phyloP scores from a whole-genome alignment of 768 basidiomycete species.

The Pleurotus salmoneostramineus region DNA sequence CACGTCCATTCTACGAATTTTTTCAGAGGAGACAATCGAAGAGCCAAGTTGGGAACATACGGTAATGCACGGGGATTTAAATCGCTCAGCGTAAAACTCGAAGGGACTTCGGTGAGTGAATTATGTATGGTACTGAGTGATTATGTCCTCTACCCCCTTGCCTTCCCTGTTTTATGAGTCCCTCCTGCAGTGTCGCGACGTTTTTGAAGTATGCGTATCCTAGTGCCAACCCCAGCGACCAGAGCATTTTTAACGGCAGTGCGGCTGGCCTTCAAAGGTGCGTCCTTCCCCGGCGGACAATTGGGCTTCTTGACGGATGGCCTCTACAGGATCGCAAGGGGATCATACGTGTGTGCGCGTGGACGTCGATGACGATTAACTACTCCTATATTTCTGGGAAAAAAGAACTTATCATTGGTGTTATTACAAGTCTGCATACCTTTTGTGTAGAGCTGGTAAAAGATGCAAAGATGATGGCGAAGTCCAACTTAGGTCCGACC shows the following conservation, averaged over 20 bases:
- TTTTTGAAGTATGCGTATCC: constrained; percentile 62
- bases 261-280: constrained; percentile 35
- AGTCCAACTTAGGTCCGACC: no score
- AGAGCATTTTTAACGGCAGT: constrained; percentile 54
- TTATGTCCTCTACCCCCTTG: neutral
- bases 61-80: neutral
- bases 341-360: no score
- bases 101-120: neutral
- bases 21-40: neutral
- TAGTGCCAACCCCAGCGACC: constrained; percentile 54
- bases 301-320: no score
- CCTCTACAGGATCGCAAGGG: no score
- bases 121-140: neutral
- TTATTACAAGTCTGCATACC: no score
- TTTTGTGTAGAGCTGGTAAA: no score
- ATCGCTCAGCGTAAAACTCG: neutral
- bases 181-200: constrained; percentile 33
- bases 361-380: no score
- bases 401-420: no score
- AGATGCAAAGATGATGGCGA: no score
- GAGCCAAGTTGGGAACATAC: neutral
- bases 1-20: neutral
- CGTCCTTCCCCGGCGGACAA: no score
- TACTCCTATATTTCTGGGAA: no score
- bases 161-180: neutral